Percentiles rank a stretch among this genome's conserved stretches.
Conservation (phyloP, 345 rosid genomes). For the Noccaea caerulescens region DNA sequence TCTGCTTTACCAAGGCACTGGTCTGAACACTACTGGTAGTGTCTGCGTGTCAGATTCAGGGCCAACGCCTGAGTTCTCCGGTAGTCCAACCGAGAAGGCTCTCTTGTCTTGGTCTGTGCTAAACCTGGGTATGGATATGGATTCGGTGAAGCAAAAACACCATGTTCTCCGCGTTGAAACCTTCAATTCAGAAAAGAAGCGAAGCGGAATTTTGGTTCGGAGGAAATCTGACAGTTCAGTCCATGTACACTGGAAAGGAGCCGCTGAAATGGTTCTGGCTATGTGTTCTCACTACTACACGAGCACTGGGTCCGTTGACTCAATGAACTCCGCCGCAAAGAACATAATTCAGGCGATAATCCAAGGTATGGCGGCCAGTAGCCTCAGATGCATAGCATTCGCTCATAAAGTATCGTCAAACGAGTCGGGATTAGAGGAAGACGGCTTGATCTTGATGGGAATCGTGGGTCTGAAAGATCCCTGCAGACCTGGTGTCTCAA, state of each 20-base stretch:
- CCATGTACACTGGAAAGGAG: slow-evolving; percentile 75
- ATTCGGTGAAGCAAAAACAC: slow-evolving; percentile 46
- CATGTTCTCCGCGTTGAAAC: slow-evolving; percentile 54
- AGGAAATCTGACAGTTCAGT: slow-evolving; percentile 47
- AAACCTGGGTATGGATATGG: slow-evolving; percentile 57
- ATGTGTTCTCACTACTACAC: slow-evolving; percentile 58
- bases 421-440: slow-evolving; percentile 49
- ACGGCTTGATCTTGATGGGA: slow-evolving; percentile 53
- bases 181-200: slow-evolving; percentile 66
- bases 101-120: slow-evolving; percentile 66
- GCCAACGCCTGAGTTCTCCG: slow-evolving; percentile 54
- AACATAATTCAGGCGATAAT: slow-evolving; percentile 48
- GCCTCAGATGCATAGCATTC: slow-evolving; percentile 71
- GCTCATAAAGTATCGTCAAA: slow-evolving; percentile 54
- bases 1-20: slow-evolving; percentile 57
- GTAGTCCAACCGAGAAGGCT: slow-evolving; percentile 80
- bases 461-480: slow-evolving; percentile 77
- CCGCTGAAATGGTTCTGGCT: slow-evolving; percentile 67
- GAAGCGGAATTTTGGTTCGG: slow-evolving; percentile 55
- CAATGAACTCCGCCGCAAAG: slow-evolving; percentile 46
- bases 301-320: slow-evolving; percentile 38
- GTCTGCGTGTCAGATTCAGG: slow-evolving; percentile 47
- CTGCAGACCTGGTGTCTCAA: slow-evolving; percentile 58
- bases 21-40: slow-evolving; percentile 62
- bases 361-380: slow-evolving; percentile 61